Conservation (phyloP, 2,329 filamentous ascomycete genomes). For the Akanthomyces lecanii region DNA sequence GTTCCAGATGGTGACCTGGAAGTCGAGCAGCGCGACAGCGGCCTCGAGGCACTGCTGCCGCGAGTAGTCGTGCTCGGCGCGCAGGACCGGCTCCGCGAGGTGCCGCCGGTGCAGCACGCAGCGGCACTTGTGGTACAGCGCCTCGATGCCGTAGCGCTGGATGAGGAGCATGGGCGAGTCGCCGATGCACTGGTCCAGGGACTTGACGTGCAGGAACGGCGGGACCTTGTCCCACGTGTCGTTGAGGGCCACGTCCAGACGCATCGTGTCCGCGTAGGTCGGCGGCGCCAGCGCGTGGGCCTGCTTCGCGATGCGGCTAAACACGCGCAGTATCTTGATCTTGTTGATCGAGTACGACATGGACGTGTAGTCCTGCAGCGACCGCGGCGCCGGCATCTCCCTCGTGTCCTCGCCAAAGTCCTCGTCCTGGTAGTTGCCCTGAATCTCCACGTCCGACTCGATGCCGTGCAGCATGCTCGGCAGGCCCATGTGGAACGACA, state of each 20-base stretch:
- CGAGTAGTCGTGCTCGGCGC: conserved; percentile 48
- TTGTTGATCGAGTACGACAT: conserved; percentile 54
- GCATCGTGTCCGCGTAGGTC: conserved; percentile 45
- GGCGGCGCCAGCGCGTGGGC: conserved; percentile 47
- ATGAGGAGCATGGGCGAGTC: conserved; percentile 45
- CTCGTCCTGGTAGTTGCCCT: conserved; percentile 60
- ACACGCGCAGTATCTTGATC: conserved; percentile 42
- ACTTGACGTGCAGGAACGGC: conserved; percentile 43
- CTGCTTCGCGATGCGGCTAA: conserved; percentile 46
- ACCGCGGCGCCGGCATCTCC: conserved; percentile 53
- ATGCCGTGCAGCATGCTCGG: conserved; percentile 61
- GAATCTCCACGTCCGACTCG: conserved; percentile 58
- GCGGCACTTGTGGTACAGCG: conserved; percentile 51
- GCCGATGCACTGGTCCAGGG: conserved; percentile 45
- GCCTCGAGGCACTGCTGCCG: conserved; percentile 47
- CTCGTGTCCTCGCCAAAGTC: conserved; percentile 56
- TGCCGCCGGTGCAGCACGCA: conserved; percentile 54
- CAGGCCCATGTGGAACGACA: conserved; percentile 64
- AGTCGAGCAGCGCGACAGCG: conserved; percentile 44
- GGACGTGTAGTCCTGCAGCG: conserved; percentile 55
- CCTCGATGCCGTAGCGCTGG: conserved; percentile 49
- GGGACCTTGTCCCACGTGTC: conserved; percentile 45
- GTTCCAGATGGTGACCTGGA: conserved; percentile 45
- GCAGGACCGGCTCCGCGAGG: conserved; percentile 39
- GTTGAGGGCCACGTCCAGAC: conserved; percentile 42